phyloP scores from a whole-genome alignment of 2,329 filamentous ascomycete genomes.

The Diaporthe ampelina region DNA sequence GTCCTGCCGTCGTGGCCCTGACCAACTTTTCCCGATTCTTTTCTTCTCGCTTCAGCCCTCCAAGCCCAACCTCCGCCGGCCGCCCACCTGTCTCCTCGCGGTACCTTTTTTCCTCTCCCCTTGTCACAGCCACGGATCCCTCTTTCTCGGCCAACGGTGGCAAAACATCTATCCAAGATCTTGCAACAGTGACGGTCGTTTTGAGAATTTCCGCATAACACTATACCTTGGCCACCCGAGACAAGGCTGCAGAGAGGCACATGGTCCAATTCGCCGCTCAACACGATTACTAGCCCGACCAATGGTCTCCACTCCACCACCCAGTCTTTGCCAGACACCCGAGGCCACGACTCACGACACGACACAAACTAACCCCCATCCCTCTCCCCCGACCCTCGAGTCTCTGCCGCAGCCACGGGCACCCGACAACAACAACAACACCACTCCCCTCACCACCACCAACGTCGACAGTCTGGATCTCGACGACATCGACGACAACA shows the following conservation, averaged over 20 bases:
- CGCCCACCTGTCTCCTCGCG: slow-evolving; percentile 24
- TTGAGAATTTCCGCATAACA: slow-evolving; percentile 7
- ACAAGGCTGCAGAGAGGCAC: slow-evolving; percentile 20
- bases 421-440: slow-evolving; percentile 6
- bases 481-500: background rate
- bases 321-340: slow-evolving; percentile 40
- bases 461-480: background rate
- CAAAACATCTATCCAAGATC: slow-evolving; percentile 32
- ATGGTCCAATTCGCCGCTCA: slow-evolving; percentile 28
- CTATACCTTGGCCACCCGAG: slow-evolving; percentile 6
- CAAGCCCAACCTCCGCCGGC: slow-evolving; percentile 26
- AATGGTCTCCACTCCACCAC: slow-evolving; percentile 40
- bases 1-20: slow-evolving; percentile 35
- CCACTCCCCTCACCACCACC: background rate
- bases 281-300: slow-evolving; percentile 37
- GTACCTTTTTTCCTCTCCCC: slow-evolving; percentile 21
- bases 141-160: slow-evolving; percentile 16
- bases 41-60: slow-evolving; percentile 24
- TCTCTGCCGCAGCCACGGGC: slow-evolving; percentile 14
- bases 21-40: slow-evolving; percentile 34
- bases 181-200: slow-evolving; percentile 26
- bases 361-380: slow-evolving; percentile 30
- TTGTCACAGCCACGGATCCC: slow-evolving; percentile 30
- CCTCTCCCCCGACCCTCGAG: slow-evolving; percentile 29
- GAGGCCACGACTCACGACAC: slow-evolving; percentile 43